Evolutionary conservation across 2,329 filamentous ascomycete genomes (phyloP), one percentile per base, ranked within the genome.

Genomic region (Sclerotinia sclerotiorum): DNA sequence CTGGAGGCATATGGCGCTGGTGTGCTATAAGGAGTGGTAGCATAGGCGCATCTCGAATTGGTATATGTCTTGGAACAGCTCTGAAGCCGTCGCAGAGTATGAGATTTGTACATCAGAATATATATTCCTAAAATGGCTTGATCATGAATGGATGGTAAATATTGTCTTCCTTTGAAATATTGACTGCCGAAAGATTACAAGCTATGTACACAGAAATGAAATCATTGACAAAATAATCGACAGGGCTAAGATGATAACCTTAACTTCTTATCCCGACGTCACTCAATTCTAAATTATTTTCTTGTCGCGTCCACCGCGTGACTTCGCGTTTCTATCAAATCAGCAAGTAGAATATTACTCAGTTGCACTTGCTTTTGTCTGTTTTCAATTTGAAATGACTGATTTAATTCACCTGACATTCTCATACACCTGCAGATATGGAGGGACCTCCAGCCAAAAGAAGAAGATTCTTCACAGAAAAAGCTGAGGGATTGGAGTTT

Each of bases 381-480:
- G 5, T 27, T 68, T 6, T 21, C 19, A 7, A 15, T 32, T 24
- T 46, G 39, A 46, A 55, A 44, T 63, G 48, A 29, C 21, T 35
- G 21, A 48, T 46, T 54, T 24, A 55, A 35, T 39, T 44, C 42
- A 17, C 8, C 13, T 29, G n/a, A n/a, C 17, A 60, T 10, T 51
- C 39, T 51, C 7, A 44, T 67, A 60, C 35, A 13, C 55, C 35
- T 27, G 57, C 57, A 62, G 79, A 82, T 68, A 72, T 71, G 48
- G 77, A 76, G 62, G 83, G 80, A 58, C 82, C 81, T 72, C 82
- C 84, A 1, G 72, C 75, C 13, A 86, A 86, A 76, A 82, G 79
- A 71, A 77, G 80, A 69, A 80, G 81, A 55, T 82, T 84, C 75
- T 84, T 84, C 70, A 72, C 76, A 5, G 80, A 83, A 64, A 71